phyloP scores from a whole-genome alignment of 164 flowering plant species.

The Stephania yunnanensis region DNA sequence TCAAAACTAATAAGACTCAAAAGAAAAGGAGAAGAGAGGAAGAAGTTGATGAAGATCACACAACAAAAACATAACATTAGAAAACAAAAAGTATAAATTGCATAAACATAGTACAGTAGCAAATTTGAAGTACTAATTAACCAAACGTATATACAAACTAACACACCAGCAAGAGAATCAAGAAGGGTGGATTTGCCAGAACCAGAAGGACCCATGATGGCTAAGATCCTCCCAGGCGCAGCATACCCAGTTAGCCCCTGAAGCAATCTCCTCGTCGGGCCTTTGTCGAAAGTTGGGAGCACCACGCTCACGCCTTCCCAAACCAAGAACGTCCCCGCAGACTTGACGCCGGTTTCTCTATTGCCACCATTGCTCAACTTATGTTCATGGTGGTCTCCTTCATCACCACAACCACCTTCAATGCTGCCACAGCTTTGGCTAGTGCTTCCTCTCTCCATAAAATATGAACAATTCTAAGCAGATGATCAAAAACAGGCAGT shows the following conservation, averaged over 20 bases:
- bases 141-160: too few relatives aligned
- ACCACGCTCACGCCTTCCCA: constrained; percentile 62
- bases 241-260: constrained; percentile 49
- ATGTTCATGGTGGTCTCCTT: too few relatives aligned
- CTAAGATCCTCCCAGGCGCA: constrained; percentile 37
- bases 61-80: too few relatives aligned
- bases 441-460: constrained; percentile 9
- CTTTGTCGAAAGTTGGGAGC: constrained; percentile 43
- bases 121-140: too few relatives aligned
- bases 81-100: too few relatives aligned
- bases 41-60: too few relatives aligned
- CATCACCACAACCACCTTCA: too few relatives aligned
- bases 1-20: too few relatives aligned
- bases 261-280: constrained; percentile 43
- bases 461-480: background rate
- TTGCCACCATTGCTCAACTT: too few relatives aligned
- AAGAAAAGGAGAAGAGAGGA: too few relatives aligned
- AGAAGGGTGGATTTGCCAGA: constrained; percentile 51
- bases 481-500: background rate
- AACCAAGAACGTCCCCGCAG: constrained; percentile 30
- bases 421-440: background rate
- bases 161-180: constrained; percentile 36
- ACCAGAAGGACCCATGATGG: constrained; percentile 55
- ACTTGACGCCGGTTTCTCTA: background rate
- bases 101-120: too few relatives aligned